Evolutionary conservation across 2,329 filamentous ascomycete species (phyloP).

Genomic region (Fusarium sp.): DNA sequence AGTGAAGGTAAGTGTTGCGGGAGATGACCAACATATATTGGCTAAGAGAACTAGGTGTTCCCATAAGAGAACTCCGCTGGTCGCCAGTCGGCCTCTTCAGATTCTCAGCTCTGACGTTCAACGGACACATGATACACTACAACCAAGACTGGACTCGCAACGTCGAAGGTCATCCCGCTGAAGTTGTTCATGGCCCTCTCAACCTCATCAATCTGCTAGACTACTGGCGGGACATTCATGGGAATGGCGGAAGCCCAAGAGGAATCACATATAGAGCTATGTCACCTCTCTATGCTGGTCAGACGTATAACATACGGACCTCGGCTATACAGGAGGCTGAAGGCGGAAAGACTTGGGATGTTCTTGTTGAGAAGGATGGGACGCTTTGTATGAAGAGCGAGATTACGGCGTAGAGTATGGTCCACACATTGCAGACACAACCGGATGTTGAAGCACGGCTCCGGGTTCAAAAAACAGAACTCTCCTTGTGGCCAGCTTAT

Average conservation of each 20-base stretch:
- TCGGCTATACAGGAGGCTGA: slow-evolving; percentile 54
- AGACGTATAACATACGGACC: slow-evolving; percentile 72
- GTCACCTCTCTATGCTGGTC: slow-evolving; percentile 76
- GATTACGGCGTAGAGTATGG: slow-evolving; percentile 31
- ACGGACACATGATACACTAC: slow-evolving; percentile 87
- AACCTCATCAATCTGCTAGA: slow-evolving; percentile 79
- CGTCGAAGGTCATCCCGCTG: slow-evolving; percentile 75
- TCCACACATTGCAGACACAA: not conserved
- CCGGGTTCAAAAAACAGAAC: too few relatives aligned
- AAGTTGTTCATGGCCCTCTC: slow-evolving; percentile 85
- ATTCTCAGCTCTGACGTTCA: slow-evolving; percentile 87
- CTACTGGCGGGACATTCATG: slow-evolving; percentile 68
- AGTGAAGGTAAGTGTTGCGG: slow-evolving; percentile 6
- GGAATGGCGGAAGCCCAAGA: slow-evolving; percentile 44
- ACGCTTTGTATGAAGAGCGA: slow-evolving; percentile 53
- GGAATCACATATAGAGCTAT: slow-evolving; percentile 75
- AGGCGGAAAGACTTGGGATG: slow-evolving; percentile 53
- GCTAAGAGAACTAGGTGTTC: slow-evolving; percentile 32
- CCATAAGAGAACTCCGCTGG: slow-evolving; percentile 53
- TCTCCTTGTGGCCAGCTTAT: too few relatives aligned
- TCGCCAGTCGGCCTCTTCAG: slow-evolving; percentile 73
- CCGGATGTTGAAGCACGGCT: not conserved
- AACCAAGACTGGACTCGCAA: slow-evolving; percentile 73
- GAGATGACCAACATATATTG: rapidly evolving
- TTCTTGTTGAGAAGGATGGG: slow-evolving; percentile 59